phyloP scores from a whole-genome alignment of 1,284 basidiomycete species.

The Bondarzewia mesenterica region DNA sequence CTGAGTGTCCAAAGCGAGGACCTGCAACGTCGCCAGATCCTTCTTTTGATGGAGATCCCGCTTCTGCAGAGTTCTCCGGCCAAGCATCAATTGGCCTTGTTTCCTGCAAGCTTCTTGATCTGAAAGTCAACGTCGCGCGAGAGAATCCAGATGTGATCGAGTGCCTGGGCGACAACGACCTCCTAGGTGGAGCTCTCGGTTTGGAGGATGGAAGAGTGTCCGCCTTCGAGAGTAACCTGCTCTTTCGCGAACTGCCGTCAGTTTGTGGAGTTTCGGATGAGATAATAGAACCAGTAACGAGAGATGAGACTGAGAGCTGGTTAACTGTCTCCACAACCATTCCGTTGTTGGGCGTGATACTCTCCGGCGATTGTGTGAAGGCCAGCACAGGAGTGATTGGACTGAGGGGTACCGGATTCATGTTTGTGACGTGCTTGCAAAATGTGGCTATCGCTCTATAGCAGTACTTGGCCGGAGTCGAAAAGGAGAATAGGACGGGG shows the following conservation, averaged over 20 bases:
- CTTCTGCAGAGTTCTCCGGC: neutral
- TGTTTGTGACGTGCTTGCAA: constrained; percentile 53
- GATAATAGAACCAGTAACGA: neutral
- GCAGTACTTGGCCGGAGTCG: constrained; percentile 74
- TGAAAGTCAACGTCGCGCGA: neutral
- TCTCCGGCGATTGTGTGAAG: constrained; percentile 4
- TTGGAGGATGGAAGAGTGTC: neutral
- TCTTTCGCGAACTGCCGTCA: neutral
- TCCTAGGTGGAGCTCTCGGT: neutral
- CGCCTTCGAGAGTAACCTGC: neutral
- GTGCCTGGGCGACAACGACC: neutral
- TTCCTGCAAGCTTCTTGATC: neutral
- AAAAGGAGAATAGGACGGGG: constrained; percentile 77
- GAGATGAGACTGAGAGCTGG: neutral
- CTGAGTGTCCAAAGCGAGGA: constrained; percentile 30
- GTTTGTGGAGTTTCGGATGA: no score
- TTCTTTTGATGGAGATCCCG: neutral
- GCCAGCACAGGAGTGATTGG: constrained; percentile 12
- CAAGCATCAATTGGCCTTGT: neutral
- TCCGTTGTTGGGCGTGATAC: neutral
- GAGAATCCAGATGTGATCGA: neutral
- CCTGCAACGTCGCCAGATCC: constrained; percentile 37
- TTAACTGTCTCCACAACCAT: neutral
- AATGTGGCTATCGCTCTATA: constrained; percentile 67
- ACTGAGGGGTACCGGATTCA: constrained; percentile 17